phyloP scores from a whole-genome alignment of 768 basidiomycete species.

The Phaeotremella skinneri region DNA sequence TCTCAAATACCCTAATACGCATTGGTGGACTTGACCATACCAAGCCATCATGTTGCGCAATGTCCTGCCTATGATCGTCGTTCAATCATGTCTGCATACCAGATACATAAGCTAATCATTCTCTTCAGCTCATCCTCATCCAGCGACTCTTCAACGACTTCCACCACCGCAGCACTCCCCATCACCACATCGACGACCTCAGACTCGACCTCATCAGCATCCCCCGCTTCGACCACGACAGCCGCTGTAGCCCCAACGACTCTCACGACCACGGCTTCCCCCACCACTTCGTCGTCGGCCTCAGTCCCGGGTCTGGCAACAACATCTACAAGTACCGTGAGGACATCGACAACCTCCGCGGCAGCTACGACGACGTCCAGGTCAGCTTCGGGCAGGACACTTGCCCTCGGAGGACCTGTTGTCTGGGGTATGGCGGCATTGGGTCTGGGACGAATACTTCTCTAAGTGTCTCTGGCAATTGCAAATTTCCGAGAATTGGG shows the following conservation, averaged over 20 bases:
- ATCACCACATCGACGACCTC: not conserved
- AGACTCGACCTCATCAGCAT: too few relatives aligned
- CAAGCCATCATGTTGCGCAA: not conserved
- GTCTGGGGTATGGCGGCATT: not conserved
- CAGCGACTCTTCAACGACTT: not conserved
- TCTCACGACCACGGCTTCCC: not conserved
- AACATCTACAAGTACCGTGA: constrained; percentile 1
- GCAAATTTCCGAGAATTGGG: too few relatives aligned
- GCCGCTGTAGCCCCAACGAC: not conserved
- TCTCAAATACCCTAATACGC: too few relatives aligned
- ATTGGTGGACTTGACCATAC: not conserved
- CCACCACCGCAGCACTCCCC: not conserved
- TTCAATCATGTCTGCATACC: not conserved
- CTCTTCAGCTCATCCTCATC: not conserved
- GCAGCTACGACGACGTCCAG: not conserved
- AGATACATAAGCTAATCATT: not conserved
- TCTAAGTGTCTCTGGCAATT: too few relatives aligned
- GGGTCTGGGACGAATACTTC: not conserved
- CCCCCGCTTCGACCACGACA: not conserved
- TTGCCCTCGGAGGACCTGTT: not conserved
- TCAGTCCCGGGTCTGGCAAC: not conserved
- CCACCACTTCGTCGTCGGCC: not conserved
- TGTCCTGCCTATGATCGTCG: not conserved
- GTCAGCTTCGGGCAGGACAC: not conserved
- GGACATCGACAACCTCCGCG: not conserved